Evolutionary conservation across 257 asterid species (phyloP).

Genomic region (Thymus quinquecostatus): DNA sequence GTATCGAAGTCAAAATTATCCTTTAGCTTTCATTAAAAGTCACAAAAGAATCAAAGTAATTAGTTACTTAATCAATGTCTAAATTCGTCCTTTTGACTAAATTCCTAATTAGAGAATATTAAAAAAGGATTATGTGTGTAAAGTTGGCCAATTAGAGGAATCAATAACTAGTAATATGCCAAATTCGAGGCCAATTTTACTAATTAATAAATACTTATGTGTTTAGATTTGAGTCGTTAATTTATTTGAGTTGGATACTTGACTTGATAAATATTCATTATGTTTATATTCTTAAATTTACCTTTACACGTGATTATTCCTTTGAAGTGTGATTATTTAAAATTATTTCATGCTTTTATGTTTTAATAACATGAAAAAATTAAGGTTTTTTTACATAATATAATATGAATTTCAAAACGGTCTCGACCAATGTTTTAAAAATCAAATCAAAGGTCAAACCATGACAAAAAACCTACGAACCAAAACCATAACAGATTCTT

Average conservation of each 20-base stretch:
- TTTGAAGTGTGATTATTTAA: not conserved
- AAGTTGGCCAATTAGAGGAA: not conserved
- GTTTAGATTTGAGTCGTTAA: not conserved
- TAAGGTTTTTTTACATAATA: not conserved
- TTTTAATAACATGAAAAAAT: not conserved
- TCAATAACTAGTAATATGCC: conserved; percentile 15
- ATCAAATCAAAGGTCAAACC: too few relatives aligned
- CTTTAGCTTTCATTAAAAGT: conserved; percentile 5
- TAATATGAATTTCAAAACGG: too few relatives aligned
- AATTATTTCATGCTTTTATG: too few relatives aligned
- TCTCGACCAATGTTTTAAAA: too few relatives aligned
- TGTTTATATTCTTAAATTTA: not conserved
- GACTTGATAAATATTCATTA: not conserved
- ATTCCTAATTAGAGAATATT: conserved; percentile 16
- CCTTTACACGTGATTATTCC: not conserved
- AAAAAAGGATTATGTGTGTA: too few relatives aligned
- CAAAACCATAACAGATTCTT: too few relatives aligned
- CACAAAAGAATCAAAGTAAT: not conserved
- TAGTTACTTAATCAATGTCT: not conserved
- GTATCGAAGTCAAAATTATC: not conserved
- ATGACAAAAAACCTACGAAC: too few relatives aligned
- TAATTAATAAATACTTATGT: not conserved
- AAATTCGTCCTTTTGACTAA: conserved; percentile 7
- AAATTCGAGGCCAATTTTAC: not conserved
- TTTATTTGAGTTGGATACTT: not conserved